Evolutionary conservation across 2,329 filamentous ascomycete species (phyloP), one percentile per base, ranked within the genome.

Genomic region (Colletotrichum simmondsii): DNA sequence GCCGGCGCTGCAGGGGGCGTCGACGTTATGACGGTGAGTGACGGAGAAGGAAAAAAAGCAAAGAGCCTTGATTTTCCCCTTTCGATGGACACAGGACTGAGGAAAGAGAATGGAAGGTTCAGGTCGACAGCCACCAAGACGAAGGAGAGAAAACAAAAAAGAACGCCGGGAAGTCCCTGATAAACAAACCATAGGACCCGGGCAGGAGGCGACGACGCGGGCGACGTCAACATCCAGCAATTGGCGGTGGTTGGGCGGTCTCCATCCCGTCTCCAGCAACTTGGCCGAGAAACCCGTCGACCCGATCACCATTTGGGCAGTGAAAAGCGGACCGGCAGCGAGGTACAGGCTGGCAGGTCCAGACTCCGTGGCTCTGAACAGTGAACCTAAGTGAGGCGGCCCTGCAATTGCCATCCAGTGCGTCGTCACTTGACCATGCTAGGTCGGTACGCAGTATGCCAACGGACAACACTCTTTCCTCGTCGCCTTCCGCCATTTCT

Each of bases 161-260:
- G 49, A 57, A 16, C 54, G 35, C 22, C 8, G 3, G n/a, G 22
- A 53, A 30, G 49, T 52, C 49, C 64, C 64, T 57, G 49, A 42
- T 28, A 28, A 65, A 42, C 22, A 65, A 26, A 52, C 30, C 28
- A n/a, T 49, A 22, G 19, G 37, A 28, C n/a, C 57, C 57, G 46
- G 42, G 8, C 42, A 49, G 42, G 19, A 49, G 42, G 22, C 49
- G 56, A 57, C 46, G 49, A 71, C 46, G 59, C 35, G 24, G 67
- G 32, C 57, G 57, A 57, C 53, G 53, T 24, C 53, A 60, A 72
- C 46, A 32, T 49, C 28, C 53, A 46, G 52, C 19, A 46, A 46
- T 61, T 70, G 56, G 71, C 59, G 67, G 66, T 65, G 71, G 66
- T 42, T 73, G 71, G 71, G 46, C 35, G 19, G 19, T n/a, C 19